A percentile compares a stretch with the other conserved stretches of the same genome.
Conservation (phyloP, 1,284 basidiomycete genomes). For the Agroathelia rolfsii region DNA sequence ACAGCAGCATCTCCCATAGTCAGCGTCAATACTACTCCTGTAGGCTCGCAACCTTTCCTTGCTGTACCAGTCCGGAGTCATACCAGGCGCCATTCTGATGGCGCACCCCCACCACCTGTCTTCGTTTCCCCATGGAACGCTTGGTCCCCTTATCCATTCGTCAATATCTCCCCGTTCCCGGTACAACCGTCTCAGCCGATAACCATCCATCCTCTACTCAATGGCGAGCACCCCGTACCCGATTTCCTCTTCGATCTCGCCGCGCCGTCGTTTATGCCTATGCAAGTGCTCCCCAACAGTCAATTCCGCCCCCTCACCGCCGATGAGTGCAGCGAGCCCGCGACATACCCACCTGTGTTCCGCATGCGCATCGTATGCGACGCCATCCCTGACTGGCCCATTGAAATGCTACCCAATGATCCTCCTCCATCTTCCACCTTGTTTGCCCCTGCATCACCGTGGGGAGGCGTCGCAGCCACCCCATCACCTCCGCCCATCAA, state of each 20-base stretch:
- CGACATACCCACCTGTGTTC: slow-evolving; percentile 47
- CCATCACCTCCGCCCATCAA: slow-evolving; percentile 6
- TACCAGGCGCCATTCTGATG: too few species aligned
- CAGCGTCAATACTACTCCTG: too few species aligned
- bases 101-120: too few species aligned
- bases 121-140: too few species aligned
- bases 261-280: slow-evolving; percentile 32
- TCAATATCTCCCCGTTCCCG: too few species aligned
- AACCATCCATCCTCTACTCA: slow-evolving; percentile 49
- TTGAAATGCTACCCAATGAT: slow-evolving; percentile 32
- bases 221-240: slow-evolving; percentile 35
- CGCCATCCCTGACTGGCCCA: slow-evolving; percentile 48
- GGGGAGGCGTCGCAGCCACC: slow-evolving; percentile 10
- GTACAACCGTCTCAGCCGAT: too few species aligned
- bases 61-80: too few species aligned
- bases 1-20: too few species aligned
- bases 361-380: slow-evolving; percentile 50
- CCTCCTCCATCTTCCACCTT: slow-evolving; percentile 15
- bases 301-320: slow-evolving; percentile 25
- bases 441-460: slow-evolving; percentile 11
- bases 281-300: slow-evolving; percentile 27
- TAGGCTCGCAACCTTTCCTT: too few species aligned
- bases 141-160: too few species aligned
- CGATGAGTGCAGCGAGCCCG: slow-evolving; percentile 39
- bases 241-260: slow-evolving; percentile 51